Evolutionary conservation across 1,284 basidiomycete species (phyloP), one percentile per base, ranked within the genome.

Genomic region (Cryptococcus floricola): DNA sequence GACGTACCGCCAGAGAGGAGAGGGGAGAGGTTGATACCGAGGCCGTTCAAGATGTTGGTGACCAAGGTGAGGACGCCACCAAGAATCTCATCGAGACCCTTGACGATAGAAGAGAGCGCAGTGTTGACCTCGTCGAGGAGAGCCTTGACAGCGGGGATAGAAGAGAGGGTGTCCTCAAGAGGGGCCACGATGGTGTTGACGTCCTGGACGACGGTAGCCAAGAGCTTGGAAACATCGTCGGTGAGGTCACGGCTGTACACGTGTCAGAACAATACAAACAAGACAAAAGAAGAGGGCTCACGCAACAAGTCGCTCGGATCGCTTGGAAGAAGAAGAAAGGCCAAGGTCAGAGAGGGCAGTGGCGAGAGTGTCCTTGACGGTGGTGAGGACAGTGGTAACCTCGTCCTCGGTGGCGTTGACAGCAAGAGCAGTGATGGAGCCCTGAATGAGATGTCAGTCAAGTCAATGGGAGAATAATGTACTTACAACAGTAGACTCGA

Each of bases 401-500:
- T 34, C 50, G 19, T 39, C 38, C 18, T 52, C 41, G 42, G 38
- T 45, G 13, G 34, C 37, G 42, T 34, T 44, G 41, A 18, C 41
- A 39, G 47, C n/a, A 13, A 31, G n/a, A 23, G 27, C 31, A 19
- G 19, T 19, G 39, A 42, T 42, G 14, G 16, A 16, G 39, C 19
- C 19, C 39, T 42, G 39, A 10, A 31, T 19, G 19, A 38, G 48
- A n/a, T 34, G 48, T 16, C 5, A 16, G 44, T 3, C 12, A 41
- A 50, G 38, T 39, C 39, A 16, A 39, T 18, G 28, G 18, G 25
- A 27, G 14, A 34, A 28, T 31, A 25, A 37, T 6, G 2, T 14
- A 58, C 57, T 55, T 34, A 59, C 57, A 25, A 59, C 50, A 25
- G 53, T 52, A 41, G 44, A 31, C 31, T 53, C 46, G 16, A 59